These are phyloP conservation scores for Trichoderma aggressivum DNA, from an alignment of 2,329 filamentous ascomycete species.

Conservation along the genomic window DNA sequence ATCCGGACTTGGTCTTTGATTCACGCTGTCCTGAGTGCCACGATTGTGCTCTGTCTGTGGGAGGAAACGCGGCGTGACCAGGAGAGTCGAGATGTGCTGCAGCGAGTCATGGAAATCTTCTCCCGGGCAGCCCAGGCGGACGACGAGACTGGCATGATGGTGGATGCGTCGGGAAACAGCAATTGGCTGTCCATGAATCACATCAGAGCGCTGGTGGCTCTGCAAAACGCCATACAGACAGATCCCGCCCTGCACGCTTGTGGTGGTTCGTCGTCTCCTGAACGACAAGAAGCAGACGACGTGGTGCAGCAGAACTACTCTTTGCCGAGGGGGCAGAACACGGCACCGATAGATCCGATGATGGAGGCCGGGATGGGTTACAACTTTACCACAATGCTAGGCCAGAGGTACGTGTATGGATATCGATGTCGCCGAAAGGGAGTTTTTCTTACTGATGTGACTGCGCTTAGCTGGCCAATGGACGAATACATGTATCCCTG, in stretches of 20 bases:
- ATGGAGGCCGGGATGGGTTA: not conserved
- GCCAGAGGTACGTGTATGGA: not conserved
- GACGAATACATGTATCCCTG: not conserved
- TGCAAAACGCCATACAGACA: slow-evolving; percentile 4
- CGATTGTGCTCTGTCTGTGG: slow-evolving; percentile 14
- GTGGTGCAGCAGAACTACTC: not conserved
- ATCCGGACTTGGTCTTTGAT: slow-evolving; percentile 16
- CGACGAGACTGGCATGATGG: slow-evolving; percentile 3
- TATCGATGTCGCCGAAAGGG: not conserved
- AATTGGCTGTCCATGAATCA: slow-evolving; percentile 15
- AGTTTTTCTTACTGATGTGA: not conserved
- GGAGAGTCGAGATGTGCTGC: slow-evolving; percentile 9
- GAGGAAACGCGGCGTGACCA: slow-evolving; percentile 11
- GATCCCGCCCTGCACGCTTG: not conserved
- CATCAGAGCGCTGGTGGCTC: slow-evolving; percentile 1
- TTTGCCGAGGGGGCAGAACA: not conserved
- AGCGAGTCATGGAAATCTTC: slow-evolving; percentile 10
- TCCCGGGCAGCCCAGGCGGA: slow-evolving; percentile 12
- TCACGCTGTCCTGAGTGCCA: slow-evolving; percentile 4
- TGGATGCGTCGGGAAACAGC: not conserved
- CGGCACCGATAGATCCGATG: not conserved
- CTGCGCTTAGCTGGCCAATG: not conserved
- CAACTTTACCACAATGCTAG: not conserved
- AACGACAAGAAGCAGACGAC: not conserved
- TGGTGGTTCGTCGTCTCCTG: not conserved